Evolutionary conservation across 169 alveolate species (phyloP).

Genomic region (Plasmodium coatneyi): DNA sequence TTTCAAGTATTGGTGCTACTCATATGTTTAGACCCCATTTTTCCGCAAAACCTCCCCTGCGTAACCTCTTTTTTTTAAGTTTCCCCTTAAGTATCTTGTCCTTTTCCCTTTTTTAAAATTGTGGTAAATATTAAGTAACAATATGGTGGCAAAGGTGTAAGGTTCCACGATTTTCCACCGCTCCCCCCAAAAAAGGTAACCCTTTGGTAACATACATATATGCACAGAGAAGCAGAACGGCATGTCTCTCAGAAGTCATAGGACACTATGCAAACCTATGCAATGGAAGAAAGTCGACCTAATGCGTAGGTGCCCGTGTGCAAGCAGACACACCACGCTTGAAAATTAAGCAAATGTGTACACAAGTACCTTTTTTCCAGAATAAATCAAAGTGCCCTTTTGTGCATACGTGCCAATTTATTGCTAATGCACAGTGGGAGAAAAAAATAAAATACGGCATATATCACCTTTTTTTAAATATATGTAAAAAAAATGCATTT

Average conservation of each 20-base stretch:
- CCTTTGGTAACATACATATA: not conserved
- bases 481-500: not conserved
- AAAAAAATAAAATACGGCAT: constrained; percentile 24
- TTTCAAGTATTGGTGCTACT: not conserved
- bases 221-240: not conserved
- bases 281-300: not conserved
- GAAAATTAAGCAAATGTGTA: constrained; percentile 5
- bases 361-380: not conserved
- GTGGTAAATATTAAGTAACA: not conserved
- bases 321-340: not conserved
- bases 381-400: not conserved
- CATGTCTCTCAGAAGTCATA: not conserved
- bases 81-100: not conserved
- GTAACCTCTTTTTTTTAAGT: not conserved
- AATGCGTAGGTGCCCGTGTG: not conserved
- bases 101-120: not conserved
- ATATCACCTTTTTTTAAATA: constrained; percentile 3
- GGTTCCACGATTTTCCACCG: not conserved
- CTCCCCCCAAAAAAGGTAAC: not conserved
- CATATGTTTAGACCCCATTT: not conserved
- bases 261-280: not conserved
- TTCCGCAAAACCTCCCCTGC: not conserved
- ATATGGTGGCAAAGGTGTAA: not conserved
- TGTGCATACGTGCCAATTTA: constrained; percentile 5
- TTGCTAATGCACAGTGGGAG: constrained; percentile 8